These are phyloP conservation scores for Monilinia fructigena DNA, from an alignment of 2,329 filamentous ascomycete genomes.

Conservation along the genomic window DNA sequence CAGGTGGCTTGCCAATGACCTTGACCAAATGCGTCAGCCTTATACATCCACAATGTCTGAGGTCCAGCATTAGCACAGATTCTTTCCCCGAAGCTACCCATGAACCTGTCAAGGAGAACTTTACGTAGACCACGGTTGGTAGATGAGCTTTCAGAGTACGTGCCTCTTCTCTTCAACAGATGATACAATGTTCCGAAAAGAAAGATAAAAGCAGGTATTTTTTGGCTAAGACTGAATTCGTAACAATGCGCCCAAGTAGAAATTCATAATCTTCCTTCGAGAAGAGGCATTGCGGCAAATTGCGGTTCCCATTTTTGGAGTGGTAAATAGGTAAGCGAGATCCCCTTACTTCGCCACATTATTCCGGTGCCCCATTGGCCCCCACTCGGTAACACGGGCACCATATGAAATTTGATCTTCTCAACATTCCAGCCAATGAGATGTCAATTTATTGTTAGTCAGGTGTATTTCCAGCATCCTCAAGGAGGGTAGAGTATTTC, in stretches of 20 bases:
- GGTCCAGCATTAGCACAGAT: neutral
- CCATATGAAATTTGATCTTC: neutral
- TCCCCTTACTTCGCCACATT: slow-evolving; percentile 3
- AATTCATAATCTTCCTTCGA: no score
- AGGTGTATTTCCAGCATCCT: neutral
- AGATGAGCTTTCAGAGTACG: neutral
- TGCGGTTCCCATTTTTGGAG: slow-evolving; percentile 5
- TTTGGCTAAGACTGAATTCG: no score
- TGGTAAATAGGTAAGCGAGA: slow-evolving; percentile 13
- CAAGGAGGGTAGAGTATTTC: neutral
- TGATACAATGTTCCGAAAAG: no score
- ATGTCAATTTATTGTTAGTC: neutral
- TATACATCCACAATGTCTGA: neutral
- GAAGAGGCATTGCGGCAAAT: neutral
- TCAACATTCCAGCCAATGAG: slow-evolving; percentile 2
- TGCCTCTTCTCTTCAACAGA: no score
- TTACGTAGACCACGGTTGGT: neutral
- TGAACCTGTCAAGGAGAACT: neutral
- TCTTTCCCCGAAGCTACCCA: neutral
- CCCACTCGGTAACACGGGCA: neutral
- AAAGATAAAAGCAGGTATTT: no score
- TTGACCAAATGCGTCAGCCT: neutral
- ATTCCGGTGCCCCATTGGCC: slow-evolving; percentile 7
- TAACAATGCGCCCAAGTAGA: no score
- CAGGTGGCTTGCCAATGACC: neutral